These are phyloP conservation scores for Warburgia ugandensis DNA, from an alignment of 164 flowering plant genomes.

Conservation along the genomic window DNA sequence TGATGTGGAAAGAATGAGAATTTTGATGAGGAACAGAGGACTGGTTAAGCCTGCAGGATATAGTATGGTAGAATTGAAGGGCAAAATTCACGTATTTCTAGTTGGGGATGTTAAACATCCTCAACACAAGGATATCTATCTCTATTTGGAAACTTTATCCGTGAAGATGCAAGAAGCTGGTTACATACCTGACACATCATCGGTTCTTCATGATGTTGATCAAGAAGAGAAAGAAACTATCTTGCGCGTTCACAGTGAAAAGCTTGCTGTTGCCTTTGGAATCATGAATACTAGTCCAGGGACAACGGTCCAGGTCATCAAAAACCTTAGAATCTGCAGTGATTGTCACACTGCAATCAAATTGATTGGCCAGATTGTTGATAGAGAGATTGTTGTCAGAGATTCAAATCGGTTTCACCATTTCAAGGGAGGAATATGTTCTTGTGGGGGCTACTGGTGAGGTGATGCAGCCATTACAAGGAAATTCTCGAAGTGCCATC, in stretches of 20 bases:
- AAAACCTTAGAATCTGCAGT: constrained; percentile 70
- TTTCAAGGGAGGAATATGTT: constrained; percentile 59
- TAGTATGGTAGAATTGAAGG: constrained; percentile 64
- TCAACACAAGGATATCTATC: constrained; percentile 45
- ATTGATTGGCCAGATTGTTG: constrained; percentile 43
- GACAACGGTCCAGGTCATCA: constrained; percentile 46
- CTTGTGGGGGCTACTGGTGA: constrained; percentile 76
- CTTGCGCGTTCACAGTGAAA: constrained; percentile 68
- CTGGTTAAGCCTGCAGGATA: constrained; percentile 72
- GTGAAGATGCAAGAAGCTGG: constrained; percentile 55
- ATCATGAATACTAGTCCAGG: constrained; percentile 62
- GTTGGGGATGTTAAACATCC: constrained; percentile 81
- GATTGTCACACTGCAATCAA: constrained; percentile 69
- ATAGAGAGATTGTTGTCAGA: constrained; percentile 61
- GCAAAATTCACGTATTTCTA: constrained; percentile 65
- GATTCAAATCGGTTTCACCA: constrained; percentile 75
- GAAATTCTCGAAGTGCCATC: no score
- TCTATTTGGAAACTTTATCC: constrained; percentile 38
- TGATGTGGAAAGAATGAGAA: constrained; percentile 64
- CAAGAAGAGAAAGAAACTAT: constrained; percentile 68
- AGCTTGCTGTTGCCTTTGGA: constrained; percentile 74
- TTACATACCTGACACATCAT: constrained; percentile 46
- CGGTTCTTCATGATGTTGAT: constrained; percentile 71
- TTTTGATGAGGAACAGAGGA: constrained; percentile 40
- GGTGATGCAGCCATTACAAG: no score